phyloP scores from a whole-genome alignment of 2,329 filamentous ascomycete species.

The Dothideomycetes sp. region DNA sequence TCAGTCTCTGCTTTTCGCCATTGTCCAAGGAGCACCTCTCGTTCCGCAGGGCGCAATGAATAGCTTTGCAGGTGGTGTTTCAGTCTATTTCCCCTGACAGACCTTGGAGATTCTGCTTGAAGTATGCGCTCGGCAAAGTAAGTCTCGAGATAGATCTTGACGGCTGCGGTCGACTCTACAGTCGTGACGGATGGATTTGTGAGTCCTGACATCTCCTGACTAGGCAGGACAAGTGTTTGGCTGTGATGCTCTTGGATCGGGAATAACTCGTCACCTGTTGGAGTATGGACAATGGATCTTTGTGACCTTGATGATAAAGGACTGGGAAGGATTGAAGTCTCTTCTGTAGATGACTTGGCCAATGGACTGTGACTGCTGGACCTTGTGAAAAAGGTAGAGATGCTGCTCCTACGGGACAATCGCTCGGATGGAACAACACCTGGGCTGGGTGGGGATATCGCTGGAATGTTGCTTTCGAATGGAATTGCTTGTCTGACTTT shows the following conservation, averaged over 20 bases:
- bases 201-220: constrained; percentile 15
- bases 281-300: no score
- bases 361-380: no score
- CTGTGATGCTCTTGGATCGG: constrained; percentile 26
- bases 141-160: constrained; percentile 79
- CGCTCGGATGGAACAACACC: no score
- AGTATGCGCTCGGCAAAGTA: constrained; percentile 65
- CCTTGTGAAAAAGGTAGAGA: no score
- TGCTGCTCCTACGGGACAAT: no score
- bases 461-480: no score
- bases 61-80: constrained; percentile 54
- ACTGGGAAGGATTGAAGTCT: no score
- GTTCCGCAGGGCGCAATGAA: constrained; percentile 47
- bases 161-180: constrained; percentile 67
- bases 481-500: no score
- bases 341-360: no score
- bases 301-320: no score
- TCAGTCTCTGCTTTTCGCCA: constrained; percentile 63
- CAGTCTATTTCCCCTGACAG: constrained; percentile 51
- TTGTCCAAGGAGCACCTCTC: constrained; percentile 43
- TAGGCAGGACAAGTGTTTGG: constrained; percentile 22
- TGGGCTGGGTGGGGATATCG: no score
- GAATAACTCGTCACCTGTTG: no score
- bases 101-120: constrained; percentile 46
- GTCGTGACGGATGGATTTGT: constrained; percentile 40